These are phyloP conservation scores for Prosopis cineraria DNA, from an alignment of 306 rosid genomes.

Conservation along the genomic window DNA sequence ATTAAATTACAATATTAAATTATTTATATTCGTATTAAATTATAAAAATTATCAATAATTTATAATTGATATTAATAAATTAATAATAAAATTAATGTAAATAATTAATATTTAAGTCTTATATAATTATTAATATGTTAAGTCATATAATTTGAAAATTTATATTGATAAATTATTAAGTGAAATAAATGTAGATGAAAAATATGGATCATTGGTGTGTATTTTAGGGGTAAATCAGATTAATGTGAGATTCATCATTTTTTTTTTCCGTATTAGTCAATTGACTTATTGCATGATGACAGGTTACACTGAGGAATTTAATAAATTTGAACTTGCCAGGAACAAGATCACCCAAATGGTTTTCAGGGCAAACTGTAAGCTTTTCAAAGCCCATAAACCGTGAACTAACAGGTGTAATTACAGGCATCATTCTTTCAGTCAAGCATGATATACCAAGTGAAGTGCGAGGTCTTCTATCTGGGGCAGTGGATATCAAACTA, in stretches of 20 bases:
- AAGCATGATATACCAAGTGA: conserved; percentile 38
- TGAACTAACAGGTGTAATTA: conserved; percentile 42
- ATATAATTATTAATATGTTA: too few species aligned
- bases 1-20: too few species aligned
- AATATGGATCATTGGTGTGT: background rate
- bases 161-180: too few species aligned
- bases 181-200: background rate
- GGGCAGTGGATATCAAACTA: conserved; percentile 43
- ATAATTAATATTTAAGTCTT: too few species aligned
- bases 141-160: too few species aligned
- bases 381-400: conserved; percentile 45
- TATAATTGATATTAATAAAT: too few species aligned
- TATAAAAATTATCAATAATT: too few species aligned
- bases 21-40: too few species aligned
- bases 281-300: background rate
- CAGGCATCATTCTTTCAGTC: conserved; percentile 54
- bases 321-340: conserved; percentile 64
- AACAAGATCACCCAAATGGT: conserved; percentile 61
- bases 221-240: background rate
- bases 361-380: conserved; percentile 41
- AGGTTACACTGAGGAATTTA: conserved; percentile 61
- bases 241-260: too few species aligned
- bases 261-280: background rate
- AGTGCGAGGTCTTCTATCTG: conserved; percentile 28
- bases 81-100: too few species aligned